Conservation (phyloP, 306 rosid genomes). For the barrel medic (Medicago truncatula) region DNA sequence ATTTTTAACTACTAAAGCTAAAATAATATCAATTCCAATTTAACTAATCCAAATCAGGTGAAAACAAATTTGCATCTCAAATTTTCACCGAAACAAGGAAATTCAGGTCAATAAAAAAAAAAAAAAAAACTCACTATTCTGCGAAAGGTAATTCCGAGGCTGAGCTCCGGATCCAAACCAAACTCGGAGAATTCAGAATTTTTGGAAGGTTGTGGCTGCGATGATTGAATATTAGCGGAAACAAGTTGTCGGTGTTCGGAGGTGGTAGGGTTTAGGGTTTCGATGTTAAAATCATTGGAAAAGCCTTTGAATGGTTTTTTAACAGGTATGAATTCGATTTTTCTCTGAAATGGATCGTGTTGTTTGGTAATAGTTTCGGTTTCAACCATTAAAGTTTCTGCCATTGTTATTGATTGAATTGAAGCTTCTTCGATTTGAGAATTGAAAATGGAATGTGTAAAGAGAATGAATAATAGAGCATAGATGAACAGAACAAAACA, state of each 20-base stretch:
- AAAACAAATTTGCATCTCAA: background rate
- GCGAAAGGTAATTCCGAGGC: conserved; percentile 74
- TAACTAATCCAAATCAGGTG: background rate
- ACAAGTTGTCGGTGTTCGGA: conserved; percentile 40
- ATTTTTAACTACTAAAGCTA: background rate
- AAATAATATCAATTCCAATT: background rate
- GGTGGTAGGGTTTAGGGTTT: conserved; percentile 76
- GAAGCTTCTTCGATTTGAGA: background rate
- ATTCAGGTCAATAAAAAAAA: background rate
- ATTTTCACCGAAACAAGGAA: background rate
- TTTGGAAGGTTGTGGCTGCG: conserved; percentile 37
- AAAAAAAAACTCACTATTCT: conserved; percentile 69
- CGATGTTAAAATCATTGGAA: conserved; percentile 65
- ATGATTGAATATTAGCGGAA: conserved; percentile 20
- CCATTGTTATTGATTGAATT: conserved; percentile 35
- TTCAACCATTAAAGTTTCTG: conserved; percentile 32
- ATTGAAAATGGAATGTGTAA: background rate
- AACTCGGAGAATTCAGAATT: conserved; percentile 66
- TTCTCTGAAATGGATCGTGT: conserved; percentile 48
- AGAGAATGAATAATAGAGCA: conserved; percentile 24
- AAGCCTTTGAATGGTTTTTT: conserved; percentile 67
- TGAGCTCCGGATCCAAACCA: conserved; percentile 93
- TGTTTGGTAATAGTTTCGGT: conserved; percentile 21
- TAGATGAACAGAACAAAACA: background rate
- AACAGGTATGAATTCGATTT: conserved; percentile 60